Evolutionary conservation across 2,329 filamentous ascomycete species (phyloP), one percentile per base, ranked within the genome.

Genomic region (Ophiostoma quercus): DNA sequence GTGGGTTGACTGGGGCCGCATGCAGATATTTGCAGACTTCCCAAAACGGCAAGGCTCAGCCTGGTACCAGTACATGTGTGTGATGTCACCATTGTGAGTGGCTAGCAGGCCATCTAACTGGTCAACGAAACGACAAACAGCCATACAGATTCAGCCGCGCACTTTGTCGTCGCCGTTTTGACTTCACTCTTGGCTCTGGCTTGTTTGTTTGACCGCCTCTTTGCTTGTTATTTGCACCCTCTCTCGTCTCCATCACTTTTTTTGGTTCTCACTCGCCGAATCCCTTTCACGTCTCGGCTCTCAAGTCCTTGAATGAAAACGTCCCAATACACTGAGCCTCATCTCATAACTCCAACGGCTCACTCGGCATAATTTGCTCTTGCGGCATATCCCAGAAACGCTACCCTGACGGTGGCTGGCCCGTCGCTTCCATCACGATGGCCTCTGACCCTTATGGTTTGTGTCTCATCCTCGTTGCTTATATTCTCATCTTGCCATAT

Each of bases 51-150:
- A 65, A 37, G 19, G 16, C 57, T 19, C 25, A 62, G 57, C 51
- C 51, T 57, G 51, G 16, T 57, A 25, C 6, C 37, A 6, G 29
- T 63, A 47, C 67, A 70, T 70, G 69, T 70, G 69, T 62, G 69
- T 68, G 69, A 68, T 70, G 69, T 66, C 69, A 68, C 69, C 39
- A 39, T 22, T 66, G 60, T 70, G 69, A 68, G 69, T 70, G 69
- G 69, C 69, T 68, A 54, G 57, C 16, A 62, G 25, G 25, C 25
- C n/a, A 65, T 65, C 32, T 39, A 5, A 65, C 32, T 39, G 62
- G 34, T 65, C 62, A 6, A n/a, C 29, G 16, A n/a, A 57, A 57
- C 51, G 54, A 60, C 62, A 22, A 22, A 65, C 62, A 70, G 16
- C 25, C 34, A 60, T 11, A 25, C 25, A 19, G 25, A 41, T 60